phyloP scores from a whole-genome alignment of 2,329 filamentous ascomycete species.

The Colletotrichum euphorbiae region DNA sequence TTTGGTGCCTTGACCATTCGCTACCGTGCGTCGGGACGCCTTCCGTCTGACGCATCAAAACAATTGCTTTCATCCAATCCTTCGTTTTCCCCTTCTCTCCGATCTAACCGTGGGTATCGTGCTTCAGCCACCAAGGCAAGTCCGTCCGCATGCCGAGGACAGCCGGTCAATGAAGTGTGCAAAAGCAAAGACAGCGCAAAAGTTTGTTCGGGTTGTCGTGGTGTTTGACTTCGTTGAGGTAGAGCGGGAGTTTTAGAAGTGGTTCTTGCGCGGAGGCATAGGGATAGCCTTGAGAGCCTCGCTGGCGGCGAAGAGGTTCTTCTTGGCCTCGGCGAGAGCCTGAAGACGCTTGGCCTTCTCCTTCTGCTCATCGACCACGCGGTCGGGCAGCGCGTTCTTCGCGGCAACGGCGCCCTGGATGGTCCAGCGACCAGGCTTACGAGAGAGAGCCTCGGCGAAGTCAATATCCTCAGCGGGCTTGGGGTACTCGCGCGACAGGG shows the following conservation, averaged over 20 bases:
- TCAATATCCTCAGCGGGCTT: constrained; percentile 54
- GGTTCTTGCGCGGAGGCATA: constrained; percentile 24
- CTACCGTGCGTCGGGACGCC: constrained; percentile 19
- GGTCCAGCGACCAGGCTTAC: constrained; percentile 57
- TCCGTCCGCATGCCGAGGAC: constrained; percentile 23
- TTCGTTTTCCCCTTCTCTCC: constrained; percentile 11
- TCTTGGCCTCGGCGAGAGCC: constrained; percentile 61
- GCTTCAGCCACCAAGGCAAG: constrained; percentile 13
- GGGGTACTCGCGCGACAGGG: constrained; percentile 53
- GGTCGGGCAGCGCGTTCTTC: constrained; percentile 42
- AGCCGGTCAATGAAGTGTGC: constrained; percentile 20
- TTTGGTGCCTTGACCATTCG: constrained; percentile 28
- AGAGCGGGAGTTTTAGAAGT: constrained; percentile 6
- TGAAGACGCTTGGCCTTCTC: constrained; percentile 51
- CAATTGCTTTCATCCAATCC: constrained; percentile 10
- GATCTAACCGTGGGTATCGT: constrained; percentile 36
- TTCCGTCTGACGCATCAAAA: constrained; percentile 18
- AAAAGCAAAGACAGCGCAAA: constrained; percentile 18
- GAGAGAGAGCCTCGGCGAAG: constrained; percentile 56
- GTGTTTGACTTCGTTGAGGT: not conserved
- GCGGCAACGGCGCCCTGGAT: constrained; percentile 52
- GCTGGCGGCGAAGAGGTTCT: constrained; percentile 56
- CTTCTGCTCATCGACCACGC: constrained; percentile 44
- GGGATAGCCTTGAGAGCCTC: constrained; percentile 38
- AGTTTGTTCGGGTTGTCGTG: constrained; percentile 1